These are phyloP conservation scores for Pseudogymnoascus sp. DNA, from an alignment of 2,329 filamentous ascomycete species.

Conservation along the genomic window DNA sequence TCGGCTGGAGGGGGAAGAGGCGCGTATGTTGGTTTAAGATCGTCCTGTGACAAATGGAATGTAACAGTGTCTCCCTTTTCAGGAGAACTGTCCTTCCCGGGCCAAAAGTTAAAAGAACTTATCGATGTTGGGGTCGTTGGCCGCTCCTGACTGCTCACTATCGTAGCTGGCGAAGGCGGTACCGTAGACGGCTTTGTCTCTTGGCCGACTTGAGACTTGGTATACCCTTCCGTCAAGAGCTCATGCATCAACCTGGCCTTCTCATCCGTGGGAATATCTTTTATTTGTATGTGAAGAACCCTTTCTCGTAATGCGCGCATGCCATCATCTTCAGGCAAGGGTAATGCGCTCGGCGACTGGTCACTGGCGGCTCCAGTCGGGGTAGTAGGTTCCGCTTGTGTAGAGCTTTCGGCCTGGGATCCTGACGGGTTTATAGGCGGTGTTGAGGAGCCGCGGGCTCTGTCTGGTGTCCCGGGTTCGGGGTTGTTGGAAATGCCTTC, in stretches of 20 bases:
- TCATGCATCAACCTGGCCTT: conserved; percentile 68
- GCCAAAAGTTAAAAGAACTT: conserved; percentile 52
- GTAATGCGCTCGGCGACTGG: conserved; percentile 31
- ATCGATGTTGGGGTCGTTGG: conserved; percentile 39
- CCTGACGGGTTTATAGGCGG: neutral
- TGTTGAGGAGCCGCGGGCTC: neutral
- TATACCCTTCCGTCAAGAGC: conserved; percentile 63
- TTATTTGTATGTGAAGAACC: conserved; percentile 62
- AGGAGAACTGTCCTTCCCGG: conserved; percentile 19
- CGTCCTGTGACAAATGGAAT: conserved; percentile 50
- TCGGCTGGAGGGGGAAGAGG: conserved; percentile 34
- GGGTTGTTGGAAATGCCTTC: neutral
- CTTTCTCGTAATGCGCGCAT: conserved; percentile 60
- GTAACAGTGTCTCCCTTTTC: conserved; percentile 25
- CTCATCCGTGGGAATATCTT: conserved; percentile 49
- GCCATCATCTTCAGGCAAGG: conserved; percentile 66
- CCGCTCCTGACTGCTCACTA: conserved; percentile 33
- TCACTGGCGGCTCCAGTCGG: neutral
- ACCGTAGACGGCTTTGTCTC: conserved; percentile 23
- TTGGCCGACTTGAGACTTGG: conserved; percentile 34
- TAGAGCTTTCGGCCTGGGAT: neutral
- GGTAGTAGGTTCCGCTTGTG: neutral
- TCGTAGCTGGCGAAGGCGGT: conserved; percentile 23
- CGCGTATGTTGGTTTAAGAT: conserved; percentile 61
- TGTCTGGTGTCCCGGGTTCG: neutral